Evolutionary conservation across 768 basidiomycete genomes (phyloP).

Genomic region (Plicaturopsis crispa): DNA sequence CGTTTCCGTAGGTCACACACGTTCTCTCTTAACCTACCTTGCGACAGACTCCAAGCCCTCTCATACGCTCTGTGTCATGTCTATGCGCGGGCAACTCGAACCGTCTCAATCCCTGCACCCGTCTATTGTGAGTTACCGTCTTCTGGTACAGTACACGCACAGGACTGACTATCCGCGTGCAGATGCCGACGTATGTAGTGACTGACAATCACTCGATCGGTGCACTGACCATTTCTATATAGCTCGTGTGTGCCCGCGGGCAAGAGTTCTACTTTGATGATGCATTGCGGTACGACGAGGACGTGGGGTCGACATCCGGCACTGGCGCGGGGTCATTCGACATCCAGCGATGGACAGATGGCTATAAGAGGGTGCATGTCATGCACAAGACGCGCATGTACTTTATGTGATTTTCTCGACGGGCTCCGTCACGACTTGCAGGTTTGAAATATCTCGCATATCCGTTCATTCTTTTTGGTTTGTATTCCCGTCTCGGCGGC

Average conservation of each 20-base stretch:
- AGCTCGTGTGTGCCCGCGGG: not conserved
- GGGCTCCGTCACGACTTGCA: too few species aligned
- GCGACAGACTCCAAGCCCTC: slow-evolving; percentile 37
- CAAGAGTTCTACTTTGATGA: not conserved
- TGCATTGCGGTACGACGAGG: not conserved
- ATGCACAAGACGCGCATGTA: not conserved
- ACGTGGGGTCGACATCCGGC: not conserved
- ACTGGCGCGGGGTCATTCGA: not conserved
- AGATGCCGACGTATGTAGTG: not conserved
- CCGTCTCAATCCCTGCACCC: slow-evolving; percentile 52
- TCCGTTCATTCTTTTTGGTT: too few species aligned
- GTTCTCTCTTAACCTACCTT: too few species aligned
- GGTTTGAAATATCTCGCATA: too few species aligned
- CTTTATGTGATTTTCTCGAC: not conserved
- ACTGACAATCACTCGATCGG: not conserved
- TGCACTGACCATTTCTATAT: not conserved
- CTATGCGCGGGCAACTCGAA: slow-evolving; percentile 46
- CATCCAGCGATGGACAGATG: not conserved
- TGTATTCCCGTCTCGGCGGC: too few species aligned
- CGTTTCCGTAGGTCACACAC: too few species aligned
- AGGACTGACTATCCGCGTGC: not conserved
- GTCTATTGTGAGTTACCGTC: slow-evolving; percentile 42
- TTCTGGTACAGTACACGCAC: not conserved
- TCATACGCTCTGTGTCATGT: slow-evolving; percentile 44
- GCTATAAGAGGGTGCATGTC: not conserved